Base-by-base conservation (phyloP, 2,329 filamentous ascomycete species). In the Clonostachys chloroleuca region DNA sequence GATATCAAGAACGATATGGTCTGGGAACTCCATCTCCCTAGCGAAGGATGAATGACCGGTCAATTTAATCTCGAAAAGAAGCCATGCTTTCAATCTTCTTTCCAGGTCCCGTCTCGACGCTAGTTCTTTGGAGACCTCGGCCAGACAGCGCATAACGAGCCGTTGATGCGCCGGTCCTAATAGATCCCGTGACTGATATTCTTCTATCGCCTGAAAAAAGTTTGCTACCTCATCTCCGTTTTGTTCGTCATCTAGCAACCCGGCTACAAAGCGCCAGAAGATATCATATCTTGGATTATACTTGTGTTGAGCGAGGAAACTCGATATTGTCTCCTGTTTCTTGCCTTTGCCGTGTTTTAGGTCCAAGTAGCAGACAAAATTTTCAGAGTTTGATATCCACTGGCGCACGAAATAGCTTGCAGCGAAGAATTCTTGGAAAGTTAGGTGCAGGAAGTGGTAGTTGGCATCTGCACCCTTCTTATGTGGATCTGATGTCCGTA, bases 371-470 rank as follows among this genome's bases (percentile, higher is more conserved):
- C 8, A 30, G 8, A 30, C 24, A 9, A 4, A 30, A 30, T 30
- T 6, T 10, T 30, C 24, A 16, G 43, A 47, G 9, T 57, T 39
- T 8, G 30, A 13, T 4, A 54, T 44, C 62, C 62, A 69, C 16
- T 59, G 53, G 34, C 53, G 54, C n/a, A 59, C 58, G 50, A 70
- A 69, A 50, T 70, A 69, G 24, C 49, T 56, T 3, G 69, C 69
- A 0, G 64, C 67, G 55, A 72, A 72, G 45, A 59, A 71, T 50
- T 72, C 69, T 47, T 72, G 67, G 49, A 67, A 69, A 1, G 68
- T 71, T 10, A 71, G 51, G 49, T 73, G 69, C 24, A 72, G 20
- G 42, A 73, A 72, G 48, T 72, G 62, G 46, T 69, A 71, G 20
- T 35, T 30, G 24, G 10, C 52, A 17, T 54, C 34, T 10, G 24